Base-by-base conservation (phyloP, 1,139 yeast species). In the Diutina siamensis region DNA sequence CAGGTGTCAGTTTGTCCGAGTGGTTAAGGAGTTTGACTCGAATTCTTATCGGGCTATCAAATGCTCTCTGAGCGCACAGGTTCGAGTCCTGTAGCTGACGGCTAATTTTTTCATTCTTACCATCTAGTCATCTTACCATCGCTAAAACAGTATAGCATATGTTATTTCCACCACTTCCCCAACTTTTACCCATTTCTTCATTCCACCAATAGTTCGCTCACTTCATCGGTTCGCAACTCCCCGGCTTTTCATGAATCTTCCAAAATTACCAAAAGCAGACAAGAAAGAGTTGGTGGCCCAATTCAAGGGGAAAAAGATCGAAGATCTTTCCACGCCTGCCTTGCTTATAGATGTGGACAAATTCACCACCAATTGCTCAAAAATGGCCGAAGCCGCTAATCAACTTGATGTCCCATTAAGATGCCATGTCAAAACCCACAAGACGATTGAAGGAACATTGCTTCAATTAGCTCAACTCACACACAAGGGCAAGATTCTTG, bases 401-500 rank as follows among this genome's bases (percentile, higher is more conserved):
- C 49, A 53, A 1, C 52, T 68, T 40, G 51, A 52, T 47, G 71
- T 64, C 5, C 62, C 57, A 18, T 81, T 76, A 58, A 63, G 89
- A 48, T 80, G 85, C 2, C 94, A 83, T 56, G 77, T 84, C 25
- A 84, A 84, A 61, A 84, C 94, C 1, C 89, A 83, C 58, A 84
- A 83, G 59, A 69, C 61, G 56, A 60, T 50, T 46, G 76, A 57
- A 57, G 74, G 64, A 36, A 60, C 56, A 18, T 52, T 40, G 52
- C 60, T 57, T 13, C 71, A 68, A 51, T 52, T 67, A 48, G 48
- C 47, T 2, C 19, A 28, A 17, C 55, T 54, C 3, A 33, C 35
- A 2, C 15, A 20, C 15, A 35, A 25, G 15, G 68, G 67, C 48
- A 64, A 71, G 42, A 70, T 83, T 19, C 78, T 84, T n/a, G 86